These are phyloP conservation scores for Ramaria sp. DNA, from an alignment of 768 basidiomycete genomes.

Conservation along the genomic window DNA sequence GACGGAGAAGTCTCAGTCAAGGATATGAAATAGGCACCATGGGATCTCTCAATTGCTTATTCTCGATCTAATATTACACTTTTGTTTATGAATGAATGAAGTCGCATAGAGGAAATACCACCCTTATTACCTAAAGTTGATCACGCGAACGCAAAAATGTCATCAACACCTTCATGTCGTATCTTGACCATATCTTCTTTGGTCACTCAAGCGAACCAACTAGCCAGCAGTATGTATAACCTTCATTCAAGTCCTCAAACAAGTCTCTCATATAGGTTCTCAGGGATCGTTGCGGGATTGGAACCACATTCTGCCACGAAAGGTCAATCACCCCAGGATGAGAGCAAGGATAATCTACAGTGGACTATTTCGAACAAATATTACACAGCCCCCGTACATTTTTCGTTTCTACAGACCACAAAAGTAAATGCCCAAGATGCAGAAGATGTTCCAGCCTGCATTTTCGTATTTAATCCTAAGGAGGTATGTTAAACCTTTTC, in stretches of 20 bases:
- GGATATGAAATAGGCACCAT: not conserved
- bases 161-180: constrained; percentile 2
- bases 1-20: not conserved
- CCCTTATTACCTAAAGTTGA: too few species aligned
- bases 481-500: constrained; percentile 33
- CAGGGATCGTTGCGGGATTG: constrained; percentile 3
- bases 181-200: constrained; percentile 4
- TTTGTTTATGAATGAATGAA: too few species aligned
- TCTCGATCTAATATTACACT: too few species aligned
- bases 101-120: too few species aligned
- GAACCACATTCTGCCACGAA: not conserved
- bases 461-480: constrained; percentile 60
- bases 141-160: not conserved
- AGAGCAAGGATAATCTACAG: too few species aligned
- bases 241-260: not conserved
- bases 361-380: constrained; percentile 78
- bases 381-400: constrained; percentile 68
- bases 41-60: not conserved
- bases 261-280: not conserved
- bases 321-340: constrained; percentile 25
- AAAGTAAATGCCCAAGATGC: constrained; percentile 31
- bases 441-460: constrained; percentile 50
- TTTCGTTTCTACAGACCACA: constrained; percentile 39
- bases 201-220: not conserved
- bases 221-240: not conserved